phyloP scores from a whole-genome alignment of 257 asterid species.

The Forsythia suspensa region DNA sequence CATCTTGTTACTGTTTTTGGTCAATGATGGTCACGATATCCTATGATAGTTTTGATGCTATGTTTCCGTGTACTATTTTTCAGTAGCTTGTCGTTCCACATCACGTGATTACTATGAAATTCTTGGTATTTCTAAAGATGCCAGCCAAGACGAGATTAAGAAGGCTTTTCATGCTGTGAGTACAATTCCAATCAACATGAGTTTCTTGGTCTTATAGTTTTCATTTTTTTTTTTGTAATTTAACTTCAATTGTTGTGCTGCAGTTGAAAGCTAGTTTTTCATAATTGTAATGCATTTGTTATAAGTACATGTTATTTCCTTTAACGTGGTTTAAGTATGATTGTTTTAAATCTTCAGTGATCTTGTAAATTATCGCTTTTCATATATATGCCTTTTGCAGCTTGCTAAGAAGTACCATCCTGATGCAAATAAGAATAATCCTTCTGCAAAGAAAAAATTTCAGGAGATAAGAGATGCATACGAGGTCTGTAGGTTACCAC shows the following conservation, averaged over 20 bases:
- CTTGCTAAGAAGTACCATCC: slow-evolving; percentile 96
- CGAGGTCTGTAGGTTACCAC: slow-evolving; percentile 62
- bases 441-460: slow-evolving; percentile 83
- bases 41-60: slow-evolving; percentile 16
- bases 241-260: background rate
- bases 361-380: slow-evolving; percentile 11
- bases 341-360: slow-evolving; percentile 8
- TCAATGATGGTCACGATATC: slow-evolving; percentile 2
- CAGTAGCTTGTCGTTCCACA: slow-evolving; percentile 50
- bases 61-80: slow-evolving; percentile 4
- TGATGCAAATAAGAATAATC: slow-evolving; percentile 84
- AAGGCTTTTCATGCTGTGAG: slow-evolving; percentile 86
- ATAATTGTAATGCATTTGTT: background rate
- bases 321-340: background rate
- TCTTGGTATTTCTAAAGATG: slow-evolving; percentile 72
- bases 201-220: background rate
- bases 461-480: slow-evolving; percentile 97
- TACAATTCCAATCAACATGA: slow-evolving; percentile 19
- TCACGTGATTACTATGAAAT: slow-evolving; percentile 69
- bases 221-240: background rate
- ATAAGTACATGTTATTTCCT: slow-evolving; percentile 4
- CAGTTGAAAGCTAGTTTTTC: slow-evolving; percentile 1
- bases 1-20: background rate
- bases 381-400: slow-evolving; percentile 37
- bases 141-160: slow-evolving; percentile 76